Conservation (phyloP, 768 basidiomycete genomes). For the Lactarius sp. region DNA sequence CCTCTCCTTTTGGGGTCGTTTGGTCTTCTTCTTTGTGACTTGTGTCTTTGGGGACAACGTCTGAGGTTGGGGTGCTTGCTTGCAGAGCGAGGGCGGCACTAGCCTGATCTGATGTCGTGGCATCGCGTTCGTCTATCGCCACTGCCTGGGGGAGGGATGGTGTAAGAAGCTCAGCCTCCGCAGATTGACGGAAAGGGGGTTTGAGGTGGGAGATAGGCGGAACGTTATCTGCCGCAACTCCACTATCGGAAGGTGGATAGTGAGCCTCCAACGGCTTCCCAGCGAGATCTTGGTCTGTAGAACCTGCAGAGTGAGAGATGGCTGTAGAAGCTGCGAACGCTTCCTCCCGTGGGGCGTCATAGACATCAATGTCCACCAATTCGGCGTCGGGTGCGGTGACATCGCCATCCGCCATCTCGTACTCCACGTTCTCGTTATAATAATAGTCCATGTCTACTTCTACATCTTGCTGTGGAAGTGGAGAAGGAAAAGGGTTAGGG, state of each 20-base stretch:
- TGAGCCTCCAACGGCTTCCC: slow-evolving; percentile 1
- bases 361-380: slow-evolving; percentile 24
- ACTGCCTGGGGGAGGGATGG: background rate
- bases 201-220: slow-evolving; percentile 49
- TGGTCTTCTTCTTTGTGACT: background rate
- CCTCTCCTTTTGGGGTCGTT: background rate
- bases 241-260: slow-evolving; percentile 34
- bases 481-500: slow-evolving; percentile 10
- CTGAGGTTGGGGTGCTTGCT: background rate
- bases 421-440: slow-evolving; percentile 23
- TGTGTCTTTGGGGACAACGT: background rate
- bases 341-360: slow-evolving; percentile 24
- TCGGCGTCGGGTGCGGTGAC: slow-evolving; percentile 14
- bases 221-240: slow-evolving; percentile 68
- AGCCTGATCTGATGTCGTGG: background rate
- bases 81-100: background rate
- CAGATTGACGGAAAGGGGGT: slow-evolving; percentile 37
- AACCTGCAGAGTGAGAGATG: slow-evolving; percentile 6
- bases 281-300: slow-evolving; percentile 1
- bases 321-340: background rate
- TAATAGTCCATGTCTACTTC: slow-evolving; percentile 27
- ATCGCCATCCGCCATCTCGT: slow-evolving; percentile 26
- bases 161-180: slow-evolving; percentile 9
- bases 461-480: slow-evolving; percentile 23
- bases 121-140: background rate